Conservation (phyloP, 805 yeast species). For the Tetrapisispora pingtungensis region DNA sequence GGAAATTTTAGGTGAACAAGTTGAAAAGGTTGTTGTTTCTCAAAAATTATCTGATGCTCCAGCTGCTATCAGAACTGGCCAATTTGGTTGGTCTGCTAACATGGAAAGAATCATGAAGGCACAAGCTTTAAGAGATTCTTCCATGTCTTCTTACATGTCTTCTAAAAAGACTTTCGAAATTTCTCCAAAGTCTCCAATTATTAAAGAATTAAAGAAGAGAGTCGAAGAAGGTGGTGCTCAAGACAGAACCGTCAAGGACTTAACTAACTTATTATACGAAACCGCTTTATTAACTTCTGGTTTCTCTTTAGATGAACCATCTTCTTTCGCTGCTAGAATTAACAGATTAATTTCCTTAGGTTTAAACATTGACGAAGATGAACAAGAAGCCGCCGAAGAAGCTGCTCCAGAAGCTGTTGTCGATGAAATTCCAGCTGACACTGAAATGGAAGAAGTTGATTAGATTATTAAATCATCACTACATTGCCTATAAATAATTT, state of each 20-base stretch:
- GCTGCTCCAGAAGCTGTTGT: constrained; percentile 40
- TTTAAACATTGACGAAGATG: constrained; percentile 92
- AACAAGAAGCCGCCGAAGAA: constrained; percentile 36
- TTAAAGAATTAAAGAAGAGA: constrained; percentile 90
- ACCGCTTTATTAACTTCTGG: constrained; percentile 98
- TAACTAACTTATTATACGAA: constrained; percentile 91
- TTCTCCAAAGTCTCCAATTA: constrained; percentile 92
- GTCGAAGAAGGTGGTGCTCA: constrained; percentile 96
- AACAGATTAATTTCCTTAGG: constrained; percentile 97
- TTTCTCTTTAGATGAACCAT: constrained; percentile 97
- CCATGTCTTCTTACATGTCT: constrained; percentile 99
- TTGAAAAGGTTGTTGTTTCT: constrained; percentile 97
- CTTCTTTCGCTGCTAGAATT: constrained; percentile 93
- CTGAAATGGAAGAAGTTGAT: constrained; percentile 99
- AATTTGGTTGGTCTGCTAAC: constrained; percentile 99
- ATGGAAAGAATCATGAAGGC: constrained; percentile 99
- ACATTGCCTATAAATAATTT: background rate
- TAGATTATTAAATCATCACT: constrained; percentile 27
- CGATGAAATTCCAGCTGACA: constrained; percentile 63
- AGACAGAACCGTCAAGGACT: constrained; percentile 96
- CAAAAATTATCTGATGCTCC: constrained; percentile 97
- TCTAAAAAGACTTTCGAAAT: constrained; percentile 99
- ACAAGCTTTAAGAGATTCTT: constrained; percentile 96
- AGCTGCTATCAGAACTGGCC: constrained; percentile 99
- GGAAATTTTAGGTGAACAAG: constrained; percentile 96